These are phyloP conservation scores for Roridomyces roridus DNA, from an alignment of 768 basidiomycete genomes.

Conservation along the genomic window DNA sequence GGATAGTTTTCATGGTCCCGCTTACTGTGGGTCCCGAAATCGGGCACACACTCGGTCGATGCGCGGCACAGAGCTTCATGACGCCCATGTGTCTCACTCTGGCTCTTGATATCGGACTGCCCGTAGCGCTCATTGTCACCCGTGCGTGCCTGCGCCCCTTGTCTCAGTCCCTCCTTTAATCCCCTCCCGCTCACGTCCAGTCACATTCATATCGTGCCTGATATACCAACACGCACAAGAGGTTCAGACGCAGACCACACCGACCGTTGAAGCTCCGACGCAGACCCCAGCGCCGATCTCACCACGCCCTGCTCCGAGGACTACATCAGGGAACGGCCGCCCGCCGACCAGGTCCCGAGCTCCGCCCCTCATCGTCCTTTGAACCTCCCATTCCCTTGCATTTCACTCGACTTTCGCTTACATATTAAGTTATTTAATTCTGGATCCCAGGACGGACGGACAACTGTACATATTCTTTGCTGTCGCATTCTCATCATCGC, in stretches of 20 bases:
- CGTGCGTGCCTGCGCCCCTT: conserved; percentile 6
- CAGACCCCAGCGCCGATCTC: no score
- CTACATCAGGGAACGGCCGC: no score
- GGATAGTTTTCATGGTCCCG: conserved; percentile 11
- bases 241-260: not conserved
- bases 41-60: not conserved
- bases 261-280: not conserved
- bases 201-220: not conserved
- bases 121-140: conserved; percentile 13
- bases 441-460: no score
- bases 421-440: no score
- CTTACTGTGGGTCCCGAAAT: conserved; percentile 13
- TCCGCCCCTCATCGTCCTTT: no score
- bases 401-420: no score
- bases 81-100: conserved; percentile 12
- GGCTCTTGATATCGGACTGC: conserved; percentile 14
- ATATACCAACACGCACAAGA: conserved; percentile 4
- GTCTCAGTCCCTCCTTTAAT: not conserved
- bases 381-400: no score
- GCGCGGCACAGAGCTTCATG: conserved; percentile 1
- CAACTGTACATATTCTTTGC: no score
- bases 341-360: no score
- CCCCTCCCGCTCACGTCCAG: no score
- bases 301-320: no score
- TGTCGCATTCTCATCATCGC: no score